Evolutionary conservation across 2,329 filamentous ascomycete genomes (phyloP), one percentile per base, ranked within the genome.

Genomic region (Daldinia eschscholtzii): DNA sequence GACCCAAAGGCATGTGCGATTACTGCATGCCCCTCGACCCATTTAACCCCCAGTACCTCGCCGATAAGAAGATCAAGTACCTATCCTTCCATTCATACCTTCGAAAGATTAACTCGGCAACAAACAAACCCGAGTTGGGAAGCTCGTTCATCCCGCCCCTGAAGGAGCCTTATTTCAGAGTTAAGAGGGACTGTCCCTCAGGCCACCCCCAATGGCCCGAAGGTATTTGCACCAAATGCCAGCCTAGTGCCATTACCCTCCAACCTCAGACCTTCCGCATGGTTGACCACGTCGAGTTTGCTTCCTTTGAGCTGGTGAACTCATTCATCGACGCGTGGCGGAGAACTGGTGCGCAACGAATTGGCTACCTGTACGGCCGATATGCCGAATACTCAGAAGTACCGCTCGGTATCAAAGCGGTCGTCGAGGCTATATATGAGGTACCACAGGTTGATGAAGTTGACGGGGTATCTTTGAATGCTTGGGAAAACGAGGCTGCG

Each of bases 31-130:
- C 97, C 0, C 83, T 98, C 57, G 96, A 99, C 77, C 96, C 96
- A 0, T 99, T 97, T 81, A 91, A 97, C 76, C 81, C 91, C n/a
- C 90, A 90, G 63, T 98, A 98, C 76, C 87, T 99, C 18, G 88
- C 89, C 33, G 95, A 99, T 75, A 97, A 95, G 85, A 98, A 98
- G 86, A 98, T 99, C 86, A 99, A 99, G 81, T 97, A 99, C 80
- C 86, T 96, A 30, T 98, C 96, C 0, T 98, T 98, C 82, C 96
- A 99, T 81, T 92, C 94, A 4, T 91, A 98, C 79, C 86, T 99
- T 52, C 90, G 94, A 72, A 99, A 99, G 80, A 91, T 97, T 81
- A 99, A 99, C 82, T 91, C 94, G 13, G 92, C 93, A 13, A 98
- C 97, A 71, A 99, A 99, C 83, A 98, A 97, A 79, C 93, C 95